Evolutionary conservation across 306 rosid species (phyloP).

Genomic region (Lathyrus oleraceus): DNA sequence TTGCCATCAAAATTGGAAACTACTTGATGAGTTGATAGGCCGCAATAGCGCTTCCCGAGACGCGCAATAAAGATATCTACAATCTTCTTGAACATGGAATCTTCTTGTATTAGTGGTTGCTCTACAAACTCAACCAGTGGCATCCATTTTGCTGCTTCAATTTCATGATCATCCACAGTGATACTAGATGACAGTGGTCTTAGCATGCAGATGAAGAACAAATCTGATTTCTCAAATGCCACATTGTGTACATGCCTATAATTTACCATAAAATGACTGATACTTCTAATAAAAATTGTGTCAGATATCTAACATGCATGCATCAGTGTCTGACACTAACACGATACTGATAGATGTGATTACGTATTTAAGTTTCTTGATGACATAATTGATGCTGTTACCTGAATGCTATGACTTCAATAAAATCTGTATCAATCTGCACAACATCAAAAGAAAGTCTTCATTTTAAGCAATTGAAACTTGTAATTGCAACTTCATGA

Average conservation of each 20-base stretch:
- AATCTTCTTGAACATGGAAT: constrained; percentile 78
- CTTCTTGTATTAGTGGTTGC: constrained; percentile 80
- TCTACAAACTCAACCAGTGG: constrained; percentile 78
- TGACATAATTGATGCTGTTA: constrained; percentile 27
- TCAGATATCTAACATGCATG: not conserved
- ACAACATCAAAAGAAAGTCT: constrained; percentile 32
- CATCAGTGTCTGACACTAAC: not conserved
- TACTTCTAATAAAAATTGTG: too few relatives aligned
- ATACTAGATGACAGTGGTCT: constrained; percentile 71
- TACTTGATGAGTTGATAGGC: constrained; percentile 66
- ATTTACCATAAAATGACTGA: not conserved
- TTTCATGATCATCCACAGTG: constrained; percentile 73
- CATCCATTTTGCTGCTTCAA: constrained; percentile 98
- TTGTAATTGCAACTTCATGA: not conserved
- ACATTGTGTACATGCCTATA: constrained; percentile 87
- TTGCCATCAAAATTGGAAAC: constrained; percentile 85
- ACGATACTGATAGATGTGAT: too few relatives aligned
- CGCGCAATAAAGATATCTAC: constrained; percentile 77
- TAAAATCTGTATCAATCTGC: constrained; percentile 88
- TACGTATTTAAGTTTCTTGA: not conserved
- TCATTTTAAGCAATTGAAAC: not conserved
- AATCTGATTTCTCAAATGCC: constrained; percentile 89
- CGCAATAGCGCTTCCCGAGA: constrained; percentile 68
- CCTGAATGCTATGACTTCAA: constrained; percentile 97
- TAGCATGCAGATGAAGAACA: constrained; percentile 93